Base-by-base conservation (phyloP, 495 filamentous ascomycete species). In the Aspergillus kassunensis region DNA sequence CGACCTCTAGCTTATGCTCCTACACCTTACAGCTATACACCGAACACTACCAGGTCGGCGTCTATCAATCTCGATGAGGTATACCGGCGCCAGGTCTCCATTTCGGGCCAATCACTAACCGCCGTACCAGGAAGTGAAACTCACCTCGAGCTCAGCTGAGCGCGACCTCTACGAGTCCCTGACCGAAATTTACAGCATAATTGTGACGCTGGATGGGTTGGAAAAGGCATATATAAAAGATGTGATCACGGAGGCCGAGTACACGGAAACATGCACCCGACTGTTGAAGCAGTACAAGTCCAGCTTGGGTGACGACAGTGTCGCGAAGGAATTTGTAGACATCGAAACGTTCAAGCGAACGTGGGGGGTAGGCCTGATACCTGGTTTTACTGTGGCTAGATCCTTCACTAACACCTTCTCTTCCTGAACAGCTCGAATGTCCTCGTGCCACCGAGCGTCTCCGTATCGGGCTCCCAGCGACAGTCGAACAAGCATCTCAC, bases 181-280 rank as follows among this genome's bases (percentile, higher is more conserved):
- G 10, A 93, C 92, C 43, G 93, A 99, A 63, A 85, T 99, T 43
- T 97, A 97, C 71, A 95, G 90, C 72, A 96, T 99, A 52, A 92
- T 97, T 19, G 80, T 96, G 51, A 97, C 93, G 0, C 74, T 99
- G 18, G 93, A 99, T 62, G 91, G 91, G 45, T 77, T 99, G 6
- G 93, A 99, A 62, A 96, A 95, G 65, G 95, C 93, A 12, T 97
- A 92, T 72, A 85, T 97, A 39, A 92, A 95, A 69, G 93, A 99
- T 76, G 91, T 90, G 15, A 89, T 99, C 36, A 81, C 85, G 6
- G 91, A 97, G 65, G 74, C 77, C 49, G 90, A 96, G 62, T 98
- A 98, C 68, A 95, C 93, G 4, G 92, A 96, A 62, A 95, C 89
- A 50, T 99, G 93, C 73, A 84, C 88, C 56, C 81, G 95, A 29